Evolutionary conservation across 1,139 yeast genomes (phyloP), one percentile per base, ranked within the genome.

Genomic region (Hemisphaericaspora subhashii): DNA sequence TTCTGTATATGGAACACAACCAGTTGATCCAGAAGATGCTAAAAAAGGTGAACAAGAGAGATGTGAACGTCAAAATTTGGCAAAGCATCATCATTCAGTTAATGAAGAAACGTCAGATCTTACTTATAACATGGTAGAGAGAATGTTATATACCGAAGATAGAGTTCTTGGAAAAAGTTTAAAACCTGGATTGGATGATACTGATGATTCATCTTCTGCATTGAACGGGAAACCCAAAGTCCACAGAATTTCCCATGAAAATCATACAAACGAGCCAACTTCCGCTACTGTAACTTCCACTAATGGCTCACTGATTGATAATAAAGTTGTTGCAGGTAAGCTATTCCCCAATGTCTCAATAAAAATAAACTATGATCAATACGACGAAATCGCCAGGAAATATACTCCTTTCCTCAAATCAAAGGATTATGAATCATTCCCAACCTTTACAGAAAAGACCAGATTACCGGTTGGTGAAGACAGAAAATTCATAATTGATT

Each of bases 41-140:
- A 51, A 53, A 40, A 58, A 58, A 17, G 74, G 74, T 2, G 50
- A 58, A 31, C 43, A 57, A 31, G 59, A 60, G 36, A 54, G 76
- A 41, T 51, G 53, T 12, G 54, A 58, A 42, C 53, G 74, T 25
- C 52, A 45, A 25, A 50, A 50, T 2, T 46, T 66, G 20, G 50
- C 60, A 2, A 31, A 51, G 53, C 24, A 22, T n/a, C 67, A 64
- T 25, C 72, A 66, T 38, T 57, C 71, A 9, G 66, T 70, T 48
- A 68, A 66, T 44, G 74, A 74, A 1, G 75, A 69, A 43, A 67
- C 77, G 2, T 69, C 76, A 0, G 55, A 60, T 26, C 44, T 70
- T 24, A 58, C 75, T 0, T 66, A 63, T 45, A 58, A 58, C 33
- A 60, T 72, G 11, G 54, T 71, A 62, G 73, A 69, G 35, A 57